These are phyloP conservation scores for bread wheat (Triticum aestivum) DNA, from an alignment of 176 grass and related monocot genomes.

Conservation along the genomic window DNA sequence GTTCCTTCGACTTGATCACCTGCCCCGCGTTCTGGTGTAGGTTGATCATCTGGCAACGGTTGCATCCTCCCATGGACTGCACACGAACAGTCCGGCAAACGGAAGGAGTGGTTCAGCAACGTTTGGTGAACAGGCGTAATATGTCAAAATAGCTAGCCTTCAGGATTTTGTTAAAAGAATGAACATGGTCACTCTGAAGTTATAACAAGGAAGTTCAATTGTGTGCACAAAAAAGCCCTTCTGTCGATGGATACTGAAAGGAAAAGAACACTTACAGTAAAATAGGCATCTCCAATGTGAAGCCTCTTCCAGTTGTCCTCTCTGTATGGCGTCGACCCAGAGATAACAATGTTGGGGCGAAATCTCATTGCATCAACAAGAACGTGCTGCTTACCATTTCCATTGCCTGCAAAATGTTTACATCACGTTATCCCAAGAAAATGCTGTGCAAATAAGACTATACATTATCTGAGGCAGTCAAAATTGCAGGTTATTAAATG, in stretches of 20 bases:
- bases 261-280: conserved; percentile 54
- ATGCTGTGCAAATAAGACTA: not conserved
- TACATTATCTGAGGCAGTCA: not conserved
- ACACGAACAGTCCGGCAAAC: not conserved
- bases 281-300: conserved; percentile 71
- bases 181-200: not conserved
- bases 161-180: not conserved
- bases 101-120: not conserved
- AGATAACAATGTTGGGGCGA: conserved; percentile 92
- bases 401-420: conserved; percentile 29
- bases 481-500: not conserved
- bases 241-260: not conserved
- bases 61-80: conserved; percentile 95
- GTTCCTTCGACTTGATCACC: conserved; percentile 73
- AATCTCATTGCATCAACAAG: conserved; percentile 67
- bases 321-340: conserved; percentile 60
- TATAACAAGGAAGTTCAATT: not conserved
- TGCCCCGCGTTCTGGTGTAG: conserved; percentile 56
- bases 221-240: not conserved
- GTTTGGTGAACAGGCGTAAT: not conserved
- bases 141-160: not conserved
- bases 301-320: conserved; percentile 85
- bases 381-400: conserved; percentile 27
- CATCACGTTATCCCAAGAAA: conserved; percentile 17
- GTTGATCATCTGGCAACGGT: conserved; percentile 96